These are phyloP conservation scores for Diplodia mutila DNA, from an alignment of 2,329 filamentous ascomycete species.

Conservation along the genomic window DNA sequence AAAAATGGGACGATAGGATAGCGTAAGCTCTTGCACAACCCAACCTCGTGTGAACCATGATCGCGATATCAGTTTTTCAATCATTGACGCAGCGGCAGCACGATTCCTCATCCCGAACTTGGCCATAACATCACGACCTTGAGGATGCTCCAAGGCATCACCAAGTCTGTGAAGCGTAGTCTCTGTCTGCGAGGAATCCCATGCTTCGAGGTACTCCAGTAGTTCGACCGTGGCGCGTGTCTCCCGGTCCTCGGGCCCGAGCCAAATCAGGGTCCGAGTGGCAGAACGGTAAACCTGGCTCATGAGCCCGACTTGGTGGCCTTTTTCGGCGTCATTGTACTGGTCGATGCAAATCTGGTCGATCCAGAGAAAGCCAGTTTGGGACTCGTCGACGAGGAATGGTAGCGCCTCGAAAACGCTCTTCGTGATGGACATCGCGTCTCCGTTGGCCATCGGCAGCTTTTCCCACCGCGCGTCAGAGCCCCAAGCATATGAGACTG, in stretches of 20 bases:
- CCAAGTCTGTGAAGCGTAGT: rapidly evolving
- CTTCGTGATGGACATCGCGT: slow-evolving; percentile 16
- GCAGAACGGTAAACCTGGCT: slow-evolving; percentile 20
- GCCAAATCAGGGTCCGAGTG: slow-evolving; percentile 24
- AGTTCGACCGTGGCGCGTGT: background rate
- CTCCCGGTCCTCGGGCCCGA: slow-evolving; percentile 17
- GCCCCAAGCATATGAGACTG: slow-evolving; percentile 28
- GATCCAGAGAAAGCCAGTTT: slow-evolving; percentile 22
- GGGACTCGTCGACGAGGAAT: slow-evolving; percentile 15
- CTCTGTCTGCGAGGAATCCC: background rate
- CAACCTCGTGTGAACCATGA: background rate
- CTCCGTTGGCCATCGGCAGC: slow-evolving; percentile 6
- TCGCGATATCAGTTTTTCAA: background rate
- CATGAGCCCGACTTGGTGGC: slow-evolving; percentile 22
- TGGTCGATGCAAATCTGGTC: slow-evolving; percentile 28
- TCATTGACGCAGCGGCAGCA: background rate
- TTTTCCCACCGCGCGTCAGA: slow-evolving; percentile 2
- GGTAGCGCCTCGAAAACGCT: slow-evolving; percentile 5
- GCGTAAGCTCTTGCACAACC: background rate
- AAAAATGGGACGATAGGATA: background rate
- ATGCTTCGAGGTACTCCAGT: background rate
- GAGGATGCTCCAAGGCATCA: background rate
- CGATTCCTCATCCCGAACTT: background rate
- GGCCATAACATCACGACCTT: background rate
- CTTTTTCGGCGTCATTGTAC: slow-evolving; percentile 18